Evolutionary conservation across 2,329 filamentous ascomycete species (phyloP), one percentile per base, ranked within the genome.

Genomic region (Penicillium sp.): DNA sequence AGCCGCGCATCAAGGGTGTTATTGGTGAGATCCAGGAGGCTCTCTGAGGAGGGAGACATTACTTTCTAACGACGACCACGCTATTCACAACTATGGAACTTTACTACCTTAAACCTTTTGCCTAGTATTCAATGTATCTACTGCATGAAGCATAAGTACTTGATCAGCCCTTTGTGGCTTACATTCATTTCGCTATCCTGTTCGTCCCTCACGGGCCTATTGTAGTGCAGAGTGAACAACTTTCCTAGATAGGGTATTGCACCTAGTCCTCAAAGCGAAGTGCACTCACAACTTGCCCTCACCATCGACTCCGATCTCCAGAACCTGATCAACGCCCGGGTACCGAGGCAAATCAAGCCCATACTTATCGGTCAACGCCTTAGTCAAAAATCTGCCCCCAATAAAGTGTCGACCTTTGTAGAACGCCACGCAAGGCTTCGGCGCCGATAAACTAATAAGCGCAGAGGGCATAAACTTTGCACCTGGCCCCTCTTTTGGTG

Each of bases 341-440:
- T 97, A 99, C 60, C 83, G 77, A 5, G 93, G 93, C 49, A 96
- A 72, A 64, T 94, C 89, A 58, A 99, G 82, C 44, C 85, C 85
- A 76, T 96, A 99, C 76, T 94, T 97, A 64, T 88, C 83, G 32
- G 91, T 89, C 66, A 97, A 86, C 48, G 81, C 80, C 49, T 85
- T 84, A 18, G 89, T 85, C 67, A 99, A 82, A 68, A 99, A 99
- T 83, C 91, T 81, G 51, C 94, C 94, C 7, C 94, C 94, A 52
- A 99, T 75, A 68, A 97, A 99, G 78, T 99, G 94, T 44, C 90
- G 84, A 0, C 93, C 94, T 59, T 80, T 85, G 73, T 96, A 99
- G 71, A 86, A 85, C 72, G 87, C 89, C 6, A 91, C 89, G 57
- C 96, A 78, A 6, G 93, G 93, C 76, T 99, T 99, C 3, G 94